Evolutionary conservation across 768 basidiomycete genomes (phyloP).

Genomic region (Trametes villosa): DNA sequence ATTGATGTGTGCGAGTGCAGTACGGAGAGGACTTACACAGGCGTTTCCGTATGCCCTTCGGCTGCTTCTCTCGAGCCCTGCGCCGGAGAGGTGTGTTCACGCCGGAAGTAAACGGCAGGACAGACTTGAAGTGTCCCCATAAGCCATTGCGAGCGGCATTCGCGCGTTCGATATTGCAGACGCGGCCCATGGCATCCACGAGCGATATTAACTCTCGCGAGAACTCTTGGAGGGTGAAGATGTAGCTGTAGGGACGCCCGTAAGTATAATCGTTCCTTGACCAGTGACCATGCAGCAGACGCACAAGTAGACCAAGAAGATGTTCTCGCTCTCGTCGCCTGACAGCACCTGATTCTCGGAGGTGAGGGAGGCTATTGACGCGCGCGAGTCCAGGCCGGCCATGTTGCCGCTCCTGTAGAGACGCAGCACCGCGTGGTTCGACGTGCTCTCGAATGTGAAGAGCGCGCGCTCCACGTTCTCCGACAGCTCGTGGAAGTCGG

Average conservation of each 20-base stretch:
- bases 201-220: constrained; percentile 80
- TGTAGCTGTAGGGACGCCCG: constrained; percentile 62
- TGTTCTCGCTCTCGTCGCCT: constrained; percentile 72
- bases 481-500: constrained; percentile 66
- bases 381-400: constrained; percentile 24
- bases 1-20: background rate
- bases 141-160: constrained; percentile 40
- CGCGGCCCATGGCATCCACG: constrained; percentile 80
- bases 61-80: constrained; percentile 12
- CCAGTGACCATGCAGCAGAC: constrained; percentile 37
- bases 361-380: constrained; percentile 29
- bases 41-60: constrained; percentile 28
- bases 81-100: background rate
- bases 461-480: constrained; percentile 72
- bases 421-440: constrained; percentile 81
- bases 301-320: constrained; percentile 92
- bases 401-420: constrained; percentile 59
- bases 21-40: constrained; percentile 30
- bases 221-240: constrained; percentile 96
- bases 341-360: constrained; percentile 43
- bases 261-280: too few species aligned
- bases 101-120: constrained; percentile 2
- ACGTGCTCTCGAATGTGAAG: constrained; percentile 77
- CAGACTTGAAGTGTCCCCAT: constrained; percentile 42
- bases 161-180: constrained; percentile 69